Percentiles rank a stretch among this genome's conserved stretches.
Evolutionary conservation across 2,329 filamentous ascomycete genomes (phyloP).

Genomic region (Chaetomium globosum): DNA sequence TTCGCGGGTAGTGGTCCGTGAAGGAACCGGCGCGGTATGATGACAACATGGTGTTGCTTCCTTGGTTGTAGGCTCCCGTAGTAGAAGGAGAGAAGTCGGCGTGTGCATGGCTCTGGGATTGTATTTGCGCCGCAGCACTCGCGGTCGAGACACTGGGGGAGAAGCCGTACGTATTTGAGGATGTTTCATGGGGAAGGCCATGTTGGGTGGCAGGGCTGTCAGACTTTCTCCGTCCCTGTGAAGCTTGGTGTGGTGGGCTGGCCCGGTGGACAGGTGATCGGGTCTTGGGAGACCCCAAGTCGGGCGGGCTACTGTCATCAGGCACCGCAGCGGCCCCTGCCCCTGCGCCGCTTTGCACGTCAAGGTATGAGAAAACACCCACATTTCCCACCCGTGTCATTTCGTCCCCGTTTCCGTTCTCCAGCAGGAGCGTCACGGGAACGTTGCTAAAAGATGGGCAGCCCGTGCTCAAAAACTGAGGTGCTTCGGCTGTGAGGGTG

Average conservation of each 20-base stretch:
- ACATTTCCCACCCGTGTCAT: constrained; percentile 53
- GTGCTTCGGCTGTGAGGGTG: constrained; percentile 71
- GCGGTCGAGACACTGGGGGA: constrained; percentile 54
- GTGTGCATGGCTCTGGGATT: constrained; percentile 45
- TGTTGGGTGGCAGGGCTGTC: constrained; percentile 40
- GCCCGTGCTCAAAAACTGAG: constrained; percentile 58
- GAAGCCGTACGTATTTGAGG: constrained; percentile 61
- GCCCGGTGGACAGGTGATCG: constrained; percentile 50
- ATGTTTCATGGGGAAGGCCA: constrained; percentile 43
- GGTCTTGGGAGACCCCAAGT: constrained; percentile 47
- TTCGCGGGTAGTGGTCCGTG: constrained; percentile 51
- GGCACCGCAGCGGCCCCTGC: constrained; percentile 38
- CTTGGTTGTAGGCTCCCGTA: constrained; percentile 45
- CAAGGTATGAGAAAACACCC: constrained; percentile 51
- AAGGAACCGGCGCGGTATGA: constrained; percentile 58
- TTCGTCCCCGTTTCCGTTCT: constrained; percentile 56
- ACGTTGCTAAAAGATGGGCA: constrained; percentile 52
- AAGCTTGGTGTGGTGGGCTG: constrained; percentile 47
- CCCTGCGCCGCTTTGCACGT: constrained; percentile 35
- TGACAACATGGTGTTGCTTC: constrained; percentile 57
- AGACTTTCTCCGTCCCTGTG: constrained; percentile 39
- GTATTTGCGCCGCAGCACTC: constrained; percentile 48
- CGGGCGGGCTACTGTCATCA: constrained; percentile 44
- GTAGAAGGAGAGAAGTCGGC: constrained; percentile 38
- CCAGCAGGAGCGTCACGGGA: constrained; percentile 58